Base-by-base conservation (phyloP, 2,329 filamentous ascomycete genomes). In the Phoma sp. region DNA sequence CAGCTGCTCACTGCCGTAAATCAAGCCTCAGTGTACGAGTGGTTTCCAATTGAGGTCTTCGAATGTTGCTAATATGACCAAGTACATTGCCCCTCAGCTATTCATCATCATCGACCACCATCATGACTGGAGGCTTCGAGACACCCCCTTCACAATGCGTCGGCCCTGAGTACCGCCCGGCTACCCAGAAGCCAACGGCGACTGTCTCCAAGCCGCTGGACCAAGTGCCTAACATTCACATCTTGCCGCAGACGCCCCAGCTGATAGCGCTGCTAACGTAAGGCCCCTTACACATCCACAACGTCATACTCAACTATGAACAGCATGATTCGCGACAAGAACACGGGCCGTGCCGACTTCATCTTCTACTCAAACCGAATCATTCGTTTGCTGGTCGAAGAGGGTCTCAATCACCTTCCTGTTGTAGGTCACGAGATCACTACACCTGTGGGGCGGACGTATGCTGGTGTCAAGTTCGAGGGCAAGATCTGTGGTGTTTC, bases 291-390 rank as follows among this genome's bases (percentile, higher is more conserved):
- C 37, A 42, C 42, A 43, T 18, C n/a, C 36, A 2, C n/a, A 53
- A 42, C 28, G 20, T 38, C 28, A 26, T 23, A 43, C 52, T 65
- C 40, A 55, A 61, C 14, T 18, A 17, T 5, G 3, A 34, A 15
- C 38, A 98, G 93, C 59, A 97, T 97, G 84, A 98, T 99, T 73
- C 89, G 95, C 66, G 92, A 96, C 76, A 91, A 90, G 76, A 85
- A 89, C 64, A 99, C 95, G 5, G 86, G 89, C 51, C 90, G 95
- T 54, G 95, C 92, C 59, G 95, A 99, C 77, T 99, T 99, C 76
- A 97, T 99, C 73, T 99, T 99, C 80, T 96, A 98, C 80, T 96
- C 93, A 36, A 99, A 99, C 78, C 87, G 95, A 56, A 98, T 99
- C 74, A 98, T 98, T 74, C 91, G 95, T 26, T 83, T 99, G 34